Conservation (phyloP, 1,284 basidiomycete genomes). For the Trametes versicolor region DNA sequence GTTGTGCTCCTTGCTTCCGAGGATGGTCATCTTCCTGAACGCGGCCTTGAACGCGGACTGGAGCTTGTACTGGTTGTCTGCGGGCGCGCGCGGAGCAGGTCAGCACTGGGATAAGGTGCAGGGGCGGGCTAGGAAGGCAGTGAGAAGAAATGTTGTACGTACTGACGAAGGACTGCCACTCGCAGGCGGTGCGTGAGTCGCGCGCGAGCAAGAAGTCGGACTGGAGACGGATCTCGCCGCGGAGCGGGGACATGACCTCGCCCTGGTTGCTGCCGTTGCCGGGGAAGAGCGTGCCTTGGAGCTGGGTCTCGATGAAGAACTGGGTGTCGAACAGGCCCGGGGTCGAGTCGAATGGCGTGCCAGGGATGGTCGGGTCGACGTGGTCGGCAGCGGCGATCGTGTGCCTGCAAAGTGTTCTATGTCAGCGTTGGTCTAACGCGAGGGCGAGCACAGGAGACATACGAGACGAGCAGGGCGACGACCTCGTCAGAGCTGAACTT, state of each 20-base stretch:
- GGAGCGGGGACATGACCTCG: slow-evolving; percentile 24
- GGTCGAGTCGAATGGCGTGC: slow-evolving; percentile 32
- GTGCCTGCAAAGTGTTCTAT: slow-evolving; percentile 4
- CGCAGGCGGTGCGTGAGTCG: slow-evolving; percentile 37
- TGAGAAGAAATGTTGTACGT: too few species aligned
- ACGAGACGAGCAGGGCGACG: slow-evolving; percentile 29
- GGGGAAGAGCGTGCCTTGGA: slow-evolving; percentile 38
- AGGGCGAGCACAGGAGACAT: not conserved
- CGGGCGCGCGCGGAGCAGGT: too few species aligned
- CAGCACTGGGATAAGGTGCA: too few species aligned
- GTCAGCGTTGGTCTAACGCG: not conserved
- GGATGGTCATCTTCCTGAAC: slow-evolving; percentile 31
- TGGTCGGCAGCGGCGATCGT: slow-evolving; percentile 31
- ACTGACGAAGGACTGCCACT: slow-evolving; percentile 39
- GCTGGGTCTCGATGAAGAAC: slow-evolving; percentile 34
- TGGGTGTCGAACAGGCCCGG: slow-evolving; percentile 30
- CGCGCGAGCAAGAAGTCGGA: slow-evolving; percentile 36
- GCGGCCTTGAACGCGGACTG: slow-evolving; percentile 27
- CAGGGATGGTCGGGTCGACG: slow-evolving; percentile 32
- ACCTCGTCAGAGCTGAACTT: slow-evolving; percentile 29
- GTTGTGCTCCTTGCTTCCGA: slow-evolving; percentile 32
- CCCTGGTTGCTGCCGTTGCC: slow-evolving; percentile 28
- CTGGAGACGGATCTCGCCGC: slow-evolving; percentile 24
- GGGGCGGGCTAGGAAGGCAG: too few species aligned
- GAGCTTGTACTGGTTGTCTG: slow-evolving; percentile 1